A percentile compares a stretch with the other conserved stretches of the same genome.
Evolutionary conservation across 75 land plant species (phyloP).

Genomic region (Ceratopteris richardii): DNA sequence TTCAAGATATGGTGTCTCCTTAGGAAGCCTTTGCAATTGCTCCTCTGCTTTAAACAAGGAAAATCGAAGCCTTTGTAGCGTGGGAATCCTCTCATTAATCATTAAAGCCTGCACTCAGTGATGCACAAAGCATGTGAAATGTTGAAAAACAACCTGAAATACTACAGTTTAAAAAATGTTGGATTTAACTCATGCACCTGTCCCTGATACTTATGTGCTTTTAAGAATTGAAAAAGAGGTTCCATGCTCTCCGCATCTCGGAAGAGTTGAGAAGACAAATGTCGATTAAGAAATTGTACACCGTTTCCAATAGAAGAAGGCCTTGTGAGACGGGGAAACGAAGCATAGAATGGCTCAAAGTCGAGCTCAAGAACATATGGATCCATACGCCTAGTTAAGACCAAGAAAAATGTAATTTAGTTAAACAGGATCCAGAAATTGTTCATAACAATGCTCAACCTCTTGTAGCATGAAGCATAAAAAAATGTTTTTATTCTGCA

Average conservation of each 20-base stretch:
- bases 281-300: slow-evolving; percentile 43
- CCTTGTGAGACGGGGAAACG: slow-evolving; percentile 52
- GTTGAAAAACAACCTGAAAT: not conserved
- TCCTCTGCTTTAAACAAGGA: slow-evolving; percentile 61
- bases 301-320: slow-evolving; percentile 90
- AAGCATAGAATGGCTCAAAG: slow-evolving; percentile 61
- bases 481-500: not conserved
- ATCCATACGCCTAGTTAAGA: slow-evolving; percentile 44
- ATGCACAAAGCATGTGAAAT: not conserved
- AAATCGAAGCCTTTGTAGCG: slow-evolving; percentile 45
- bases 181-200: too few species aligned
- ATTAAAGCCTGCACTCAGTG: slow-evolving; percentile 57
- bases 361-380: slow-evolving; percentile 78
- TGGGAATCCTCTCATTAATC: slow-evolving; percentile 59
- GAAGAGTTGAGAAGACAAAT: slow-evolving; percentile 45
- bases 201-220: slow-evolving; percentile 44
- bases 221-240: slow-evolving; percentile 57
- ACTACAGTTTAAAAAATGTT: too few species aligned
- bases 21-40: slow-evolving; percentile 34
- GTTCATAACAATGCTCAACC: too few species aligned
- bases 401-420: not conserved
- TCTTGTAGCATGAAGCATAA: not conserved
- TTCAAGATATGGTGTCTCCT: slow-evolving; percentile 40
- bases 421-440: not conserved
- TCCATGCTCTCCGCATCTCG: slow-evolving; percentile 37